A percentile compares a stretch with the other conserved stretches of the same genome.
Conservation (phyloP, 1,284 basidiomycete genomes). For the Ganoderma meredithae region DNA sequence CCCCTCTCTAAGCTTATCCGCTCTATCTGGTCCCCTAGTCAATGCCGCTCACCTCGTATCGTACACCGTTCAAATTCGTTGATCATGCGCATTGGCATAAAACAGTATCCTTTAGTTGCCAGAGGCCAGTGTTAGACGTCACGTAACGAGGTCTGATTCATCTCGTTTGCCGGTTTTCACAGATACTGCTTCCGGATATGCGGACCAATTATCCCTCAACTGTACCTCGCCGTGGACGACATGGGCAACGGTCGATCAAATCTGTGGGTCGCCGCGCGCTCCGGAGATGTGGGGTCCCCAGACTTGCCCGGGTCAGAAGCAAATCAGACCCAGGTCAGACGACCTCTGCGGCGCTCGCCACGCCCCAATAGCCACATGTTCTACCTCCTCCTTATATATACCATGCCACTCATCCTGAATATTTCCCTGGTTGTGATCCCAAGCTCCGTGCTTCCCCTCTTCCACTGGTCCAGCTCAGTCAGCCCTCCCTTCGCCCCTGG, state of each 20-base stretch:
- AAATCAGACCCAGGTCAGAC: slow-evolving; percentile 18
- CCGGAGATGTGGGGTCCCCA: slow-evolving; percentile 18
- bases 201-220: background rate
- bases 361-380: slow-evolving; percentile 13
- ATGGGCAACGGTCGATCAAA: slow-evolving; percentile 3
- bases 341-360: slow-evolving; percentile 24
- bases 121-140: too few relatives aligned
- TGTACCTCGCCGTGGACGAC: background rate
- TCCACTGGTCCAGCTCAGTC: slow-evolving; percentile 19
- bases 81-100: background rate
- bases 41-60: background rate
- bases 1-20: background rate
- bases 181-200: background rate
- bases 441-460: slow-evolving; percentile 25
- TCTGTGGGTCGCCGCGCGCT: background rate
- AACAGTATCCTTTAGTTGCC: background rate
- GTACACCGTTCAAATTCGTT: background rate
- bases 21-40: background rate
- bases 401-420: background rate
- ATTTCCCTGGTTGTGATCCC: slow-evolving; percentile 22
- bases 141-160: background rate
- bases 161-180: background rate
- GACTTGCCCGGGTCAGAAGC: slow-evolving; percentile 16
- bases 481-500: slow-evolving; percentile 16
- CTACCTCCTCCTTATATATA: slow-evolving; percentile 19